Base-by-base conservation (phyloP, 345 rosid species). In the Gynandropsis gynandra region DNA sequence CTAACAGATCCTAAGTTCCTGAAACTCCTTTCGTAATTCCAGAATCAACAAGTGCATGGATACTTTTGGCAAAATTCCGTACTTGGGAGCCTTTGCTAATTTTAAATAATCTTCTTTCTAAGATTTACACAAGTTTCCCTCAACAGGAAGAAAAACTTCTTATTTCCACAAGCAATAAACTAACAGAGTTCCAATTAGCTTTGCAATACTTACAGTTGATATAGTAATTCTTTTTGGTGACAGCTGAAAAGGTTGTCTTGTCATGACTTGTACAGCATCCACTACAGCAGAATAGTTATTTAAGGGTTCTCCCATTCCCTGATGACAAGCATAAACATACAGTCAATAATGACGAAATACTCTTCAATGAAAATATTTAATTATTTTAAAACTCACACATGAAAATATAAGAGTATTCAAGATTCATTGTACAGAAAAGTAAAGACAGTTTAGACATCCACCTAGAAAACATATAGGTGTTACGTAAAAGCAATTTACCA, bases 301-400 rank as follows among this genome's bases (percentile, higher is more conserved):
- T 62, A 92, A 71, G 8, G 98, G 98, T 42, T 92, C 98, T 38
- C 98, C 98, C 98, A 92, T 92, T 52, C 98, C 98, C 98, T 92
- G 62, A 51, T 44, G 47, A 79, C 18, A 62, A 37, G 42, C 59
- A 10, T 29, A 41, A 73, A 60, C 64, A 37, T 43, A 51, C 45
- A 46, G 42, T 13, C 4, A 36, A 45, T 36, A 16, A 50, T 42
- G 48, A 61, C 37, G 9, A 16, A 51, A 45, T 15, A 9, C 21
- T 39, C 47, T 52, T 40, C 45, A 13, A 60, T 11, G 10, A 58
- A 32, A 18, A 1, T 10, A 27, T 13, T 11, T 40, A 40, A n/a
- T n/a, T 41, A 41, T n/a, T 7, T 6, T 11, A 41, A 7, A 21
- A 14, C 14, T 62, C 21, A 42, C 32, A 4, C 42, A 17, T 9